Conservation (phyloP, 2,329 filamentous ascomycete species). For the Gremmenia infestans region DNA sequence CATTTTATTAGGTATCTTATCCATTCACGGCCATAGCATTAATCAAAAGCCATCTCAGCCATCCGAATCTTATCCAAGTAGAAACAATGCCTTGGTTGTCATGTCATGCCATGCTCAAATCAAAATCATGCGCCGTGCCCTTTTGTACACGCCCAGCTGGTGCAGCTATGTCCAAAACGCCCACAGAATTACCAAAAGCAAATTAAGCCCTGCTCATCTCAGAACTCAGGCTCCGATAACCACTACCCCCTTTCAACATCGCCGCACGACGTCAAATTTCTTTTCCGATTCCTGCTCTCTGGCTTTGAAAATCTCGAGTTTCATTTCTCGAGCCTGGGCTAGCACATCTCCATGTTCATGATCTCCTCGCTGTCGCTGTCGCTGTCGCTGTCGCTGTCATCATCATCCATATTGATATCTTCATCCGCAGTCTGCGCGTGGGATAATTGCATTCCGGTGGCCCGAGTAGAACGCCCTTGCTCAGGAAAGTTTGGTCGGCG, state of each 20-base stretch:
- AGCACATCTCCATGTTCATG: constrained; percentile 19
- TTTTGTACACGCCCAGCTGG: background rate
- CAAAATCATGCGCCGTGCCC: background rate
- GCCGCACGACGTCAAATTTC: constrained; percentile 5
- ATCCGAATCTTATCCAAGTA: too few relatives aligned
- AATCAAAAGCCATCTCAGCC: too few relatives aligned
- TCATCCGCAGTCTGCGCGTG: constrained; percentile 2
- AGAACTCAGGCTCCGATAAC: constrained; percentile 6
- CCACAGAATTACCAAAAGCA: background rate
- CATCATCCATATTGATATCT: constrained; percentile 11
- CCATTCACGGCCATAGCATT: too few relatives aligned
- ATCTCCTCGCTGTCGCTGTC: constrained; percentile 15
- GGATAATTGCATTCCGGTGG: background rate
- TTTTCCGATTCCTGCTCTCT: constrained; percentile 20
- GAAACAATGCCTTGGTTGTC: too few relatives aligned
- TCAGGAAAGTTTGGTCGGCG: background rate
- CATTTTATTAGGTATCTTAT: too few relatives aligned
- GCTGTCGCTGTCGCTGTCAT: constrained; percentile 15
- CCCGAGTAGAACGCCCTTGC: background rate
- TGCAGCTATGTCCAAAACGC: background rate
- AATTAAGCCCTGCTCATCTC: background rate
- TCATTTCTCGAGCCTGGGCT: constrained; percentile 10
- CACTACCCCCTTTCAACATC: constrained; percentile 12
- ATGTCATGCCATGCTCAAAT: background rate
- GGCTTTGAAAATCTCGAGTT: constrained; percentile 14